phyloP scores from a whole-genome alignment of 2,329 filamentous ascomycete genomes.

The Lomentospora prolificans region DNA sequence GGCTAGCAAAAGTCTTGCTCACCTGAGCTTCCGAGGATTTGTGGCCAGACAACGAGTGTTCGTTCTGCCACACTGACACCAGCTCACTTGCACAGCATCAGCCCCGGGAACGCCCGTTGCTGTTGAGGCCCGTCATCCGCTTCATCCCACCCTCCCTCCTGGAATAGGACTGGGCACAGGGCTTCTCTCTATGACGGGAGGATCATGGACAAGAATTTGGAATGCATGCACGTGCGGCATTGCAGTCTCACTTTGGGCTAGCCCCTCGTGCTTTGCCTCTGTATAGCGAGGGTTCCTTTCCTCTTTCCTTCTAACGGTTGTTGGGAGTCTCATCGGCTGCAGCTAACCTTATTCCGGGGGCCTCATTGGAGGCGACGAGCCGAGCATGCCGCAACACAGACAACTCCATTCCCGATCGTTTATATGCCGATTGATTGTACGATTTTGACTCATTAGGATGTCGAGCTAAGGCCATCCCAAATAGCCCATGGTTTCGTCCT shows the following conservation, averaged over 20 bases:
- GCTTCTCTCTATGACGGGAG: no score
- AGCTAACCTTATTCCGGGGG: not conserved
- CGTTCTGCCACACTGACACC: no score
- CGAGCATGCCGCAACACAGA: not conserved
- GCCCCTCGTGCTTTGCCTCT: not conserved
- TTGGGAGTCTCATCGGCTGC: not conserved
- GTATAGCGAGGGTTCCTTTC: not conserved
- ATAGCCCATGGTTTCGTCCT: not conserved
- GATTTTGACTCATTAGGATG: not conserved
- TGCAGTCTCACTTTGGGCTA: not conserved
- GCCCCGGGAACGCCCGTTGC: no score
- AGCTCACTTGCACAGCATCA: no score
- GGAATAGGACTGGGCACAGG: no score
- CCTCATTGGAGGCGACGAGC: not conserved
- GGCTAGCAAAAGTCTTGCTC: not conserved
- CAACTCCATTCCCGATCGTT: not conserved
- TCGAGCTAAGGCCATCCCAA: not conserved
- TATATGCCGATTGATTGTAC: not conserved
- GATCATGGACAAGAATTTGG: not conserved
- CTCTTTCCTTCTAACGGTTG: not conserved
- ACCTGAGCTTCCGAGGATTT: not conserved
- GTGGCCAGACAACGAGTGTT: not conserved
- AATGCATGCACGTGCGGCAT: slow-evolving; percentile 3
- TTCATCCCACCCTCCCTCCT: no score
- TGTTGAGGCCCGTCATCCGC: no score